Evolutionary conservation across 2,329 filamentous ascomycete species (phyloP), one percentile per base, ranked within the genome.

Genomic region (Hypoxylon sp.): DNA sequence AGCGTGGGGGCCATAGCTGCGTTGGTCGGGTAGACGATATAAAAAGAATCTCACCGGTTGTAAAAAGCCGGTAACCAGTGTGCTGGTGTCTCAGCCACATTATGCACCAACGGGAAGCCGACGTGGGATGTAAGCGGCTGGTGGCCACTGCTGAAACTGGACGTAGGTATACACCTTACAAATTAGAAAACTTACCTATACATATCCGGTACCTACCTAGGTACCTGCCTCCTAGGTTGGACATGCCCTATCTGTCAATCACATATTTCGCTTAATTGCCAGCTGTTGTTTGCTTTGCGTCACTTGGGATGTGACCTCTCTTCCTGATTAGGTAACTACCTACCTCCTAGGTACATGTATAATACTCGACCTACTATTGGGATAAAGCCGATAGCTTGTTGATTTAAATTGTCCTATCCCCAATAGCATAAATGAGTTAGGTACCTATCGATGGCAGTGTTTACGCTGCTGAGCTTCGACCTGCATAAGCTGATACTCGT

Each of bases 181-280:
- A 27, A 3, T 5, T 27, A 27, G 25, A 27, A 27, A 27, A 5
- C 3, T 27, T 27, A 5, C 5, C 5, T 27, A 27, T 27, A 27
- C 25, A 5, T 27, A 27, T 27, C 5, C 25, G 25, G 25, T 27
- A 27, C 25, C 25, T 27, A 5, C 20, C 20, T 20, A 20, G 20
- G 20, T 20, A 20, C 20, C 20, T 20, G 20, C 20, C 20, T 20
- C 20, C 20, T 20, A 27, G 25, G 25, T 27, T 27, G 25, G 25
- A 27, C 25, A 27, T 27, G 25, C 25, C 5, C 25, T 27, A 27
- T 27, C 25, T 27, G 5, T 27, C 25, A 22, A 40, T 35, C 33
- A 7, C 25, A 27, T 27, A 35, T 35, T 37, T 54, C 50, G 50
- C 50, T 54, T 54, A 55, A 14, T 42, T 30, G 13, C n/a, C 20